phyloP scores from a whole-genome alignment of 805 yeast genomes.

The Saccharomycopsis selenospora region DNA sequence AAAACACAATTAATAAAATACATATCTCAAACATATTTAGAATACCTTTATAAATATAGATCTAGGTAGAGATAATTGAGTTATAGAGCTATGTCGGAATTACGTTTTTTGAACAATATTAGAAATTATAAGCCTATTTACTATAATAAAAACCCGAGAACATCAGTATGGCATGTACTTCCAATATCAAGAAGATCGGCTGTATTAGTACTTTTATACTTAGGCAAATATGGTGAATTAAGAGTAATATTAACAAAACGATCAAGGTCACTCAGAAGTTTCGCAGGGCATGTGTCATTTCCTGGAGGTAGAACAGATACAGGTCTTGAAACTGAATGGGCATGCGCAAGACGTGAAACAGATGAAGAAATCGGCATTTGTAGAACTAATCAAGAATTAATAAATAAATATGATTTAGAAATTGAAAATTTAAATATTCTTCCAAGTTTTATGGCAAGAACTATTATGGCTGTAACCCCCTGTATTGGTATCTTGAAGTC shows the following conservation, averaged over 20 bases:
- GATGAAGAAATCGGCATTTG: constrained; percentile 80
- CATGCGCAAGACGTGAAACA: constrained; percentile 75
- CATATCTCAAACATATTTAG: too few relatives aligned
- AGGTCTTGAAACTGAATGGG: constrained; percentile 57
- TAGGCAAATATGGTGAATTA: constrained; percentile 67
- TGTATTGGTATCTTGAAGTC: constrained; percentile 56
- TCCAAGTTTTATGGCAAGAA: constrained; percentile 78
- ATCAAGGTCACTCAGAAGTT: constrained; percentile 57
- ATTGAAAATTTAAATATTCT: constrained; percentile 55
- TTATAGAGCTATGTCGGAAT: constrained; percentile 7
- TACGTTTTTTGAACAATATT: constrained; percentile 7
- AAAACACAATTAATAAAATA: too few relatives aligned
- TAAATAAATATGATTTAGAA: constrained; percentile 41
- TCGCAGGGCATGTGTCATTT: constrained; percentile 85
- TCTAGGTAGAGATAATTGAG: too few relatives aligned
- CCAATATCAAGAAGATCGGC: constrained; percentile 71
- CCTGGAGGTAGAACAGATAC: constrained; percentile 92
- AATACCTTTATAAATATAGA: too few relatives aligned
- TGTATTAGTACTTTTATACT: constrained; percentile 66
- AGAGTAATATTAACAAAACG: constrained; percentile 75
- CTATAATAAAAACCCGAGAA: constrained; percentile 7
- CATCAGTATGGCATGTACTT: constrained; percentile 55
- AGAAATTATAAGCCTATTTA: constrained; percentile 8
- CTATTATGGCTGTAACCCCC: constrained; percentile 78
- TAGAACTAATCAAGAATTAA: constrained; percentile 38